Conservation (phyloP, 345 rosid species). For the Syzygium oleosum region DNA sequence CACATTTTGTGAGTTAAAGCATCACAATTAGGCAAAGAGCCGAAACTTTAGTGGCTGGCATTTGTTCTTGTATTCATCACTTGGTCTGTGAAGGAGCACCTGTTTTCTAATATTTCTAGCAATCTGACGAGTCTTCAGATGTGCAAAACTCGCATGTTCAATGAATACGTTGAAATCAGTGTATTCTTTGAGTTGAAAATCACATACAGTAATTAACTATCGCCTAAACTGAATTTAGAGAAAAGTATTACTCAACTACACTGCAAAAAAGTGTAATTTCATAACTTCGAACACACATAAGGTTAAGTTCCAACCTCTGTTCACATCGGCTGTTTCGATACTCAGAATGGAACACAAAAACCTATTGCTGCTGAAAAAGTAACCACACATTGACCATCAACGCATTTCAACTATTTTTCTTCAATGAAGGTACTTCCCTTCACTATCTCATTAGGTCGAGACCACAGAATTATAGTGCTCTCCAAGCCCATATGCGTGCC, state of each 20-base stretch:
- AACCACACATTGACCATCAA: not conserved
- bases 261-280: not conserved
- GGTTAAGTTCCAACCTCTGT: not conserved
- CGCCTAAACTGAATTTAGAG: not conserved
- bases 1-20: not conserved
- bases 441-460: slow-evolving; percentile 5
- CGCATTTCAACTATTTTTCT: not conserved
- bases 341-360: not conserved
- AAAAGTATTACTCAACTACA: not conserved
- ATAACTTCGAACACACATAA: not conserved
- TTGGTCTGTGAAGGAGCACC: not conserved
- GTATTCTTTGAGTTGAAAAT: not conserved
- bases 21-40: not conserved
- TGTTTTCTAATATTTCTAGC: not conserved
- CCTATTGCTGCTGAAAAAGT: not conserved
- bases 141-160: not conserved
- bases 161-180: not conserved
- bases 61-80: not conserved
- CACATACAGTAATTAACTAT: not conserved
- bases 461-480: slow-evolving; percentile 59
- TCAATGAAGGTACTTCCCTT: not conserved
- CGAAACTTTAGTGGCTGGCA: not conserved
- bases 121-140: not conserved
- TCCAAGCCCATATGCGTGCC: slow-evolving; percentile 61
- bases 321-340: not conserved